These are phyloP conservation scores for Euphorbia peplus DNA, from an alignment of 345 rosid species.

Conservation along the genomic window DNA sequence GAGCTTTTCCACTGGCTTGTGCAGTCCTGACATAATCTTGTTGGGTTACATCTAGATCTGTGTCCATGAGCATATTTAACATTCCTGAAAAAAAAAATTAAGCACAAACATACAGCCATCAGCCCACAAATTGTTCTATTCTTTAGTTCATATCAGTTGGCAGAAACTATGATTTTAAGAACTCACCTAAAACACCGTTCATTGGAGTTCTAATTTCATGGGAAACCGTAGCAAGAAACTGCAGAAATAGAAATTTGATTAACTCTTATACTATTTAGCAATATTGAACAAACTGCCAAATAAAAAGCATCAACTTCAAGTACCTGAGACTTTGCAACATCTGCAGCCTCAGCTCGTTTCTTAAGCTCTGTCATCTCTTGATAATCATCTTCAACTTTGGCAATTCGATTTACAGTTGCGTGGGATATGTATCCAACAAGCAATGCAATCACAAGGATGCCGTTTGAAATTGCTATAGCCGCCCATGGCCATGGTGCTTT, in stretches of 20 bases:
- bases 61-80: conserved; percentile 89
- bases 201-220: conserved; percentile 98
- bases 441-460: conserved; percentile 71
- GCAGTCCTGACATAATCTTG: conserved; percentile 91
- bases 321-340: conserved; percentile 97
- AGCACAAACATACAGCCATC: conserved; percentile 9
- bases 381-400: conserved; percentile 86
- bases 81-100: conserved; percentile 56
- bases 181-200: conserved; percentile 97
- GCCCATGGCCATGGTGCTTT: conserved; percentile 80
- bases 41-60: conserved; percentile 83
- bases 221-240: conserved; percentile 99
- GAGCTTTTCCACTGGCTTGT: conserved; percentile 88
- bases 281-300: conserved; percentile 9
- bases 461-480: conserved; percentile 54
- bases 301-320: conserved; percentile 12
- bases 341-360: conserved; percentile 86
- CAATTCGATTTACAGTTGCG: conserved; percentile 77
- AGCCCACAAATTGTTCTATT: conserved; percentile 3
- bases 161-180: conserved; percentile 7
- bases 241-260: conserved; percentile 26
- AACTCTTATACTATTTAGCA: conserved; percentile 6
- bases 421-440: conserved; percentile 74
- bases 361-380: conserved; percentile 70
- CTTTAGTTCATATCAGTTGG: neutral